Percentiles rank a stretch among this genome's conserved stretches.
These are phyloP conservation scores for Metschnikowia lunata DNA, from an alignment of 805 yeast species.

Conservation along the genomic window DNA sequence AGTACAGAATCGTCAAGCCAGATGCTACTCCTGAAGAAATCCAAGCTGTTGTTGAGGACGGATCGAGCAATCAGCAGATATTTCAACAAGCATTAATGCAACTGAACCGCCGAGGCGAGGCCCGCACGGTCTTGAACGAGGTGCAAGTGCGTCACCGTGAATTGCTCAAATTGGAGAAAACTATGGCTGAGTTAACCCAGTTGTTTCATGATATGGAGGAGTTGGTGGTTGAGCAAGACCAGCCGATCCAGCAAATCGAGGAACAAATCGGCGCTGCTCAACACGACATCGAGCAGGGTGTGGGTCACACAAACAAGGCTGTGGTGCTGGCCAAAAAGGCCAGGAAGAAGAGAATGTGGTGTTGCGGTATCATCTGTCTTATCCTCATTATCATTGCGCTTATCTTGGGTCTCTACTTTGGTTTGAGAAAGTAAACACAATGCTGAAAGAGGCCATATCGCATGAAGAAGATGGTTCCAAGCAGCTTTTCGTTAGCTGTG, in stretches of 20 bases:
- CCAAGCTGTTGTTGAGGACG: conserved; percentile 76
- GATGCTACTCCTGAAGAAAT: conserved; percentile 82
- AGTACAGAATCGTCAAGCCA: conserved; percentile 84
- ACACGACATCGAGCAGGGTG: conserved; percentile 88
- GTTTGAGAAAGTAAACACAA: conserved; percentile 13
- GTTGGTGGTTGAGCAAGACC: conserved; percentile 93
- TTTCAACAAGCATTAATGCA: conserved; percentile 89
- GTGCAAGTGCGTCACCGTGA: conserved; percentile 95
- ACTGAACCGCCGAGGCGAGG: conserved; percentile 89
- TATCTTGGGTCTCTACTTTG: conserved; percentile 61
- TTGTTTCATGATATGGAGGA: conserved; percentile 95
- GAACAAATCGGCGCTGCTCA: conserved; percentile 80
- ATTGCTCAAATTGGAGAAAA: conserved; percentile 87
- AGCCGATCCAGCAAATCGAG: conserved; percentile 75
- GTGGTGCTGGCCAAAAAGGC: conserved; percentile 83
- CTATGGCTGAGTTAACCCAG: conserved; percentile 93
- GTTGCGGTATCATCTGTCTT: conserved; percentile 58
- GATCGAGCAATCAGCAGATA: conserved; percentile 77
- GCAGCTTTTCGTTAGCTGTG: too few relatives aligned
- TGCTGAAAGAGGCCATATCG: too few relatives aligned
- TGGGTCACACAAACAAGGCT: conserved; percentile 89
- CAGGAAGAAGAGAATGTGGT: conserved; percentile 87
- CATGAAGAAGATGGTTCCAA: too few relatives aligned
- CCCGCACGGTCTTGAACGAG: conserved; percentile 90
- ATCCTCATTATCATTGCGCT: conserved; percentile 62